Conservation (phyloP, 2,329 filamentous ascomycete genomes). For the Ophiostoma triangulosporum region DNA sequence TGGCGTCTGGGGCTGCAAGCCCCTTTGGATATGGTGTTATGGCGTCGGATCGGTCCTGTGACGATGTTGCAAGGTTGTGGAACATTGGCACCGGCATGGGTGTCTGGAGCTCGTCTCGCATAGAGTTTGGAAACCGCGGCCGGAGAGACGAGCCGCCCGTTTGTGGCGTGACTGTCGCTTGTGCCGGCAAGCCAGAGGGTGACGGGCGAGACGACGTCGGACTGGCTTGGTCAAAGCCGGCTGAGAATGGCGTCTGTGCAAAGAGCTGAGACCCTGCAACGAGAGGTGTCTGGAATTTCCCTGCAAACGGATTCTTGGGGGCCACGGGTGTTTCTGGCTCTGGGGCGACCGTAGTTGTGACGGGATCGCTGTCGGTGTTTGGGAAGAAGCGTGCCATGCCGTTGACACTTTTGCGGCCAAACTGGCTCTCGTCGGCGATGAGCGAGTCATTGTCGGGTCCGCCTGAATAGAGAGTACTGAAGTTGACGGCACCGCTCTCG, state of each 20-base stretch:
- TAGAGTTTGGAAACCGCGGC: slow-evolving; percentile 20
- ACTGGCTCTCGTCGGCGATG: background rate
- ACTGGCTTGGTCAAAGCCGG: slow-evolving; percentile 33
- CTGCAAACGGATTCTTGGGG: slow-evolving; percentile 34
- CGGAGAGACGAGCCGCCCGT: slow-evolving; percentile 34
- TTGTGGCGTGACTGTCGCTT: slow-evolving; percentile 32
- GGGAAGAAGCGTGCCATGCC: slow-evolving; percentile 6
- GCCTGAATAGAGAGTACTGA: slow-evolving; percentile 25
- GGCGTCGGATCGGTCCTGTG: background rate
- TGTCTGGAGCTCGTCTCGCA: background rate
- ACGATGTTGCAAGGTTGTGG: slow-evolving; percentile 5
- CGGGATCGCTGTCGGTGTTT: slow-evolving; percentile 6
- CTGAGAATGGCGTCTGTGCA: slow-evolving; percentile 40
- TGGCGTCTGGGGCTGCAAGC: background rate
- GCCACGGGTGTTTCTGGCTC: slow-evolving; percentile 33
- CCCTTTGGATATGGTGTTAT: background rate
- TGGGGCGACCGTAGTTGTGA: background rate
- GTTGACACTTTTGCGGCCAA: background rate
- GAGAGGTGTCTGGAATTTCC: slow-evolving; percentile 21
- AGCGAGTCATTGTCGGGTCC: slow-evolving; percentile 25
- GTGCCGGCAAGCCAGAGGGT: slow-evolving; percentile 27
- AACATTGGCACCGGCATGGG: slow-evolving; percentile 4
- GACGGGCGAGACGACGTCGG: slow-evolving; percentile 47
- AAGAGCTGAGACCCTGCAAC: slow-evolving; percentile 39
- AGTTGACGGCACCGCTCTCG: slow-evolving; percentile 37